Evolutionary conservation across 2,329 filamentous ascomycete species (phyloP).

Genomic region (Sclerotinia borealis): DNA sequence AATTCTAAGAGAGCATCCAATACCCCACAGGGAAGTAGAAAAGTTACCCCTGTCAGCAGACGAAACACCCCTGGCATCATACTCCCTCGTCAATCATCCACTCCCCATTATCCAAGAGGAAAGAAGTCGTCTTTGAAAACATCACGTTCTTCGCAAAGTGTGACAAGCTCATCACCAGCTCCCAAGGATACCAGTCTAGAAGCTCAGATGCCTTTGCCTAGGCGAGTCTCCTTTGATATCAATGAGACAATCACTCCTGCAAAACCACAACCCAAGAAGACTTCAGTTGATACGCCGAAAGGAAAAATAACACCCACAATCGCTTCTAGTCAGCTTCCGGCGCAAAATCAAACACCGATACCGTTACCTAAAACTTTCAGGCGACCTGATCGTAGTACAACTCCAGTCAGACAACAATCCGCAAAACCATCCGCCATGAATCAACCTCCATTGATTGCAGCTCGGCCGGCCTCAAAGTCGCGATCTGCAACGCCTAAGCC

Average conservation of each 20-base stretch:
- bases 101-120: conserved; percentile 24
- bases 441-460: conserved; percentile 4
- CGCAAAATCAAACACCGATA: conserved; percentile 2
- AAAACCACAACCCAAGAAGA: background rate
- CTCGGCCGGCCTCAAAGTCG: background rate
- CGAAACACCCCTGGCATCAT: conserved; percentile 12
- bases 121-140: conserved; percentile 25
- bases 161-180: conserved; percentile 21
- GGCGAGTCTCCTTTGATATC: conserved; percentile 21
- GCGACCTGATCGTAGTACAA: conserved; percentile 3
- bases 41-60: conserved; percentile 13
- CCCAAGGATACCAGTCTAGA: conserved; percentile 20
- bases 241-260: conserved; percentile 11
- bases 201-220: conserved; percentile 21
- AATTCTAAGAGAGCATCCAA: background rate
- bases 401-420: background rate
- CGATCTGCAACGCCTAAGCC: conserved; percentile 5
- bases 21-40: background rate
- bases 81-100: conserved; percentile 22
- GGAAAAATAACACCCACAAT: background rate
- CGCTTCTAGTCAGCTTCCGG: background rate
- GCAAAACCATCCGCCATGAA: conserved; percentile 1
- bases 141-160: conserved; percentile 18
- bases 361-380: conserved; percentile 7
- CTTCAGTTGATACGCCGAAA: background rate